Base-by-base conservation (phyloP, 768 basidiomycete genomes). In the Leccinum arenicola region DNA sequence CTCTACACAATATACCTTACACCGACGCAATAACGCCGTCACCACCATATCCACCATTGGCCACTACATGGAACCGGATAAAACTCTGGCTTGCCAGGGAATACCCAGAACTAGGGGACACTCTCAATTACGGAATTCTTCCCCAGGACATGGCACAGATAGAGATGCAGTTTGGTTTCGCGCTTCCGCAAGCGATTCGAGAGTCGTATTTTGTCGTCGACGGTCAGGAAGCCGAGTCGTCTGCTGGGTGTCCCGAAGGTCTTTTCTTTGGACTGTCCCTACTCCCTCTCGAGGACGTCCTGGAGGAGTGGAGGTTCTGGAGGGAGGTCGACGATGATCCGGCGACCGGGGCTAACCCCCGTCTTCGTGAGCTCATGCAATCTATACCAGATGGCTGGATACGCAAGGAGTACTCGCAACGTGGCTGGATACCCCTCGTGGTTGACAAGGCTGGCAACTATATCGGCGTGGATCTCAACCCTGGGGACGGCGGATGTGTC, bases 261-360 rank as follows among this genome's bases (percentile, higher is more conserved):
- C 80, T 99, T 31, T 93, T 99, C 74, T 98, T 94, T 68, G 97
- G 97, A n/a, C 76, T 99, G 19, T 89, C 87, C n/a, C 81, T 97
- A 38, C 77, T 99, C 19, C 92, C 94, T 12, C 80, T 98, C 49
- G 97, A 99, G 68, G 89, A 93, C 65, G 93, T 97, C 27, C 78
- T 95, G 48, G 88, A 94, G 58, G 97, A 99, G 75, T 99, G 96
- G 95, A 79, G 82, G 36, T 98, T 97, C 70, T 98, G 97, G 96
- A 79, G 96, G 61, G 88, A 91, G 67, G 92, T 98, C 36, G 95
- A 98, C 68, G 80, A 87, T 8, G 96, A 97, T 66, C 91, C 95
- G 0, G 74, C 77, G 7, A 93, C 94, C 1, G 95, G 94, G 50
- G 88, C 85, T 9, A 97, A 95, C 73, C 70, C 79, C 40, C 79